Conservation (phyloP, 768 basidiomycete species). For the Pisolithus orientalis region DNA sequence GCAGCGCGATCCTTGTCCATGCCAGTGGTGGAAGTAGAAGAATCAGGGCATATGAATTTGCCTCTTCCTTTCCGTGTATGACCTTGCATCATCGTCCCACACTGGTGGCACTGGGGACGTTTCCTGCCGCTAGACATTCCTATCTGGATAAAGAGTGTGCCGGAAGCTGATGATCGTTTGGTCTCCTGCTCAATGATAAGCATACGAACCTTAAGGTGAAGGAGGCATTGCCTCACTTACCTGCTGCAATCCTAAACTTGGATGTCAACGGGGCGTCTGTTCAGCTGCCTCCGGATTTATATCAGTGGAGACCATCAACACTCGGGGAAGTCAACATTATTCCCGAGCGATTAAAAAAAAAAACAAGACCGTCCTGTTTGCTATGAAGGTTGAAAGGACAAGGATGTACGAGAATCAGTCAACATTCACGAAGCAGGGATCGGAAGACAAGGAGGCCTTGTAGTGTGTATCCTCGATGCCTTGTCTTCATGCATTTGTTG, state of each 20-base stretch:
- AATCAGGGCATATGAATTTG: slow-evolving; percentile 22
- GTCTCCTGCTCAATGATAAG: neutral
- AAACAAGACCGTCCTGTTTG: neutral
- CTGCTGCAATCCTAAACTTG: slow-evolving; percentile 17
- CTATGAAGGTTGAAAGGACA: neutral
- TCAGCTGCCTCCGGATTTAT: slow-evolving; percentile 16
- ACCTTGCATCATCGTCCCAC: slow-evolving; percentile 27
- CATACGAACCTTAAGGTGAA: neutral
- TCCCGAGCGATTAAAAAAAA: neutral
- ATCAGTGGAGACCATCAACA: slow-evolving; percentile 7
- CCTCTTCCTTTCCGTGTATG: slow-evolving; percentile 26
- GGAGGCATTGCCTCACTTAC: slow-evolving; percentile 13
- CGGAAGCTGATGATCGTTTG: neutral
- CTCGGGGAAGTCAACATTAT: neutral
- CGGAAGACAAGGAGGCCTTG: slow-evolving; percentile 21
- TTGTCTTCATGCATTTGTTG: neutral
- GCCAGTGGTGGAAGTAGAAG: slow-evolving; percentile 9
- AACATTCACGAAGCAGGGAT: neutral
- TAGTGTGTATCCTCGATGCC: slow-evolving; percentile 7
- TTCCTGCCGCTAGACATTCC: slow-evolving; percentile 19
- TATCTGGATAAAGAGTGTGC: neutral
- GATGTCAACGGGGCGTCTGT: slow-evolving; percentile 17
- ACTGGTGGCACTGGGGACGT: slow-evolving; percentile 31
- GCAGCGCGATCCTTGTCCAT: neutral
- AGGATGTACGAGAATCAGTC: neutral